These are phyloP conservation scores for Aureobasidium uvarum DNA, from an alignment of 2,329 filamentous ascomycete genomes.

Conservation along the genomic window DNA sequence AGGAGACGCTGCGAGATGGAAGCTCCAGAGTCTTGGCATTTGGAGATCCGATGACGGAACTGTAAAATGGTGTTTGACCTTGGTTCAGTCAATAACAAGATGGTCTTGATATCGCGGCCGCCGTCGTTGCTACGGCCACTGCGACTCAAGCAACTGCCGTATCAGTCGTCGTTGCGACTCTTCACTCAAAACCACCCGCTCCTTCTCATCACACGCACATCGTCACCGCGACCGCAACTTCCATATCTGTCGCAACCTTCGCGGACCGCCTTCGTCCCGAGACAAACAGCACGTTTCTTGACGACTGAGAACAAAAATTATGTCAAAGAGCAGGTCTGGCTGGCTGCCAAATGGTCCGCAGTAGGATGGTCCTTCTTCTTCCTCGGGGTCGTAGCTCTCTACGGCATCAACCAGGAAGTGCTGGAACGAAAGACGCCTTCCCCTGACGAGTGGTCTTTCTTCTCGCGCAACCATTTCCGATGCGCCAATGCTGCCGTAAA, in stretches of 20 bases:
- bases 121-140: constrained; percentile 32
- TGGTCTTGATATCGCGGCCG: constrained; percentile 21
- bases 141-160: constrained; percentile 28
- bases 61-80: no score
- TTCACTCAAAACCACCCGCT: constrained; percentile 60
- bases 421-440: constrained; percentile 76
- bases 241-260: constrained; percentile 63
- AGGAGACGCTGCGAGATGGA: neutral
- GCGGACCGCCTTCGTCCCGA: constrained; percentile 35
- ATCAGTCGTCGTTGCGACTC: constrained; percentile 40
- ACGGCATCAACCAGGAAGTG: constrained; percentile 69
- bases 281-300: constrained; percentile 64
- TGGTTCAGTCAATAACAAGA: neutral
- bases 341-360: constrained; percentile 66
- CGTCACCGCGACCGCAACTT: constrained; percentile 57
- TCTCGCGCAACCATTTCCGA: constrained; percentile 66
- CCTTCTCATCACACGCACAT: constrained; percentile 51
- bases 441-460: constrained; percentile 75
- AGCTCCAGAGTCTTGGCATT: constrained; percentile 23
- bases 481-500: constrained; percentile 51
- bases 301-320: constrained; percentile 74
- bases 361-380: constrained; percentile 63
- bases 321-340: constrained; percentile 67
- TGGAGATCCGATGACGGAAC: neutral
- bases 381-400: constrained; percentile 60